These are phyloP conservation scores for Mytilinidion resinicola DNA, from an alignment of 495 filamentous ascomycete species.

Conservation along the genomic window DNA sequence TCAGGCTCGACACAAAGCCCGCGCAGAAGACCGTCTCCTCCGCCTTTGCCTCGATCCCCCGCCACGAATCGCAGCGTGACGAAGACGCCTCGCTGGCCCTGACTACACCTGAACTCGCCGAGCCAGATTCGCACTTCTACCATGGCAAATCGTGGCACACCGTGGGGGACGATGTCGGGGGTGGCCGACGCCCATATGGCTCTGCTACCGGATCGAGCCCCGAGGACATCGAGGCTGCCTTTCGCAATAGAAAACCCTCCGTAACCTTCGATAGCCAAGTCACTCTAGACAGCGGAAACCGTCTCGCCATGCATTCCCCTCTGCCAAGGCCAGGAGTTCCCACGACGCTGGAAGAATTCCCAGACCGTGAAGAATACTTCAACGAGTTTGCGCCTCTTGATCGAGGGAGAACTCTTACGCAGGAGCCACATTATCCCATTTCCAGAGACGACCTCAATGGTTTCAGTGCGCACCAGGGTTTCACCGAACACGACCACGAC, in stretches of 20 bases:
- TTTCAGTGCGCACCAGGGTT: conserved; percentile 7
- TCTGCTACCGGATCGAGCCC: conserved; percentile 2
- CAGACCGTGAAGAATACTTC: conserved; percentile 19
- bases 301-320: conserved; percentile 31
- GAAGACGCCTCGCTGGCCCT: not conserved
- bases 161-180: conserved; percentile 5
- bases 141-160: conserved; percentile 2
- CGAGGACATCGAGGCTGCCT: conserved; percentile 18
- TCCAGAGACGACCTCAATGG: conserved; percentile 26
- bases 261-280: conserved; percentile 41
- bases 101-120: not conserved
- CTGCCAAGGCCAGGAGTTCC: conserved; percentile 27
- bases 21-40: conserved; percentile 21
- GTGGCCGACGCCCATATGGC: not conserved
- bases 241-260: conserved; percentile 31
- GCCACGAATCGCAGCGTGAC: conserved; percentile 15
- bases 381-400: conserved; percentile 14
- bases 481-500: conserved; percentile 17
- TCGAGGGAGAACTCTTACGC: conserved; percentile 5
- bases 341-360: conserved; percentile 9
- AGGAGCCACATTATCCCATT: conserved; percentile 27
- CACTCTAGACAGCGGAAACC: conserved; percentile 36
- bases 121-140: not conserved
- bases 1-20: conserved; percentile 27
- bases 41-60: conserved; percentile 24